These are phyloP conservation scores for Forsythia viridissima DNA, from an alignment of 257 asterid species.

Conservation along the genomic window DNA sequence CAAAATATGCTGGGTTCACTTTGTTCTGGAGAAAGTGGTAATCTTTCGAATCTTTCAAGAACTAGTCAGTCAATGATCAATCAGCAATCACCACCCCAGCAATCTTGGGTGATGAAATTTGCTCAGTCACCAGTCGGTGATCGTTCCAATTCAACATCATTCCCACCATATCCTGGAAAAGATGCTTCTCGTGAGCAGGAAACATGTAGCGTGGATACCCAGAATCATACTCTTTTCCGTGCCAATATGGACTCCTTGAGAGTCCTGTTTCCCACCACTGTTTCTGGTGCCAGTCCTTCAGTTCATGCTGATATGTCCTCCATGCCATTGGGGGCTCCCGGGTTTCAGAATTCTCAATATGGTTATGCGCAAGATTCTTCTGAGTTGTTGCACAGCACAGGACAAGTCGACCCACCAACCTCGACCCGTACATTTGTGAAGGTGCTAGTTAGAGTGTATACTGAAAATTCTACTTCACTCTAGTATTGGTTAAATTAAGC, in stretches of 20 bases:
- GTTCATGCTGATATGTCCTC: constrained; percentile 62
- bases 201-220: constrained; percentile 53
- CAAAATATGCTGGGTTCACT: constrained; percentile 77
- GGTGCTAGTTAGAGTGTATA: constrained; percentile 41
- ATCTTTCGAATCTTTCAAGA: constrained; percentile 58
- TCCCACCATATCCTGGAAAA: constrained; percentile 58
- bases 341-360: constrained; percentile 64
- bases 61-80: constrained; percentile 53
- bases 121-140: constrained; percentile 45
- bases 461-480: background rate
- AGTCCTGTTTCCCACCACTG: constrained; percentile 70
- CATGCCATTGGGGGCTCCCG: constrained; percentile 61
- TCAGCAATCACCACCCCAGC: constrained; percentile 64
- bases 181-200: constrained; percentile 63
- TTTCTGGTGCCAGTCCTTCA: constrained; percentile 56
- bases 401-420: constrained; percentile 59
- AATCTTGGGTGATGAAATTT: constrained; percentile 63
- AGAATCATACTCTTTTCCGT: constrained; percentile 63
- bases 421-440: constrained; percentile 66
- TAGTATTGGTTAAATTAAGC: background rate
- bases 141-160: constrained; percentile 46
- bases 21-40: constrained; percentile 64
- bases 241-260: constrained; percentile 62
- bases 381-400: constrained; percentile 60
- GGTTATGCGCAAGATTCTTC: constrained; percentile 65